Evolutionary conservation across 2,329 filamentous ascomycete genomes (phyloP).

Genomic region (Fusarium sacchari): DNA sequence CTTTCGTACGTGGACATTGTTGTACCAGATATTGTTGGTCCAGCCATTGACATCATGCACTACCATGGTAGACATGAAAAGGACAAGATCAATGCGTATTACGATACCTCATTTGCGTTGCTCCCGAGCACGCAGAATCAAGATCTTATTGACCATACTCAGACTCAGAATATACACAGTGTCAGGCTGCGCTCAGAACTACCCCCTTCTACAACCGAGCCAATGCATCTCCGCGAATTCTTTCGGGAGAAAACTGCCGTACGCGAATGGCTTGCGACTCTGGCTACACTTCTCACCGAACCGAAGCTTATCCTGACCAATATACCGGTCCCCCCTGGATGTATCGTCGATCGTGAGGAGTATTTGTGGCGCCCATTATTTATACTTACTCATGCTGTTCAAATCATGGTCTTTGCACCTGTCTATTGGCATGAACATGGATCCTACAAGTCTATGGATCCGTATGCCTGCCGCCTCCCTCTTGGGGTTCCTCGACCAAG

Average conservation of each 20-base stretch:
- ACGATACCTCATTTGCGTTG: background rate
- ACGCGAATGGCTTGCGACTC: rapidly evolving
- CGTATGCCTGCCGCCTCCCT: background rate
- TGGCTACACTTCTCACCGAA: background rate
- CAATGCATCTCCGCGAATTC: rapidly evolving
- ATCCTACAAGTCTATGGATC: rapidly evolving
- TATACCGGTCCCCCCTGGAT: background rate
- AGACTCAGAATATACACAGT: background rate
- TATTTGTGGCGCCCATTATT: background rate
- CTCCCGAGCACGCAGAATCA: rapidly evolving
- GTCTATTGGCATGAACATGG: background rate
- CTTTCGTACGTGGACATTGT: background rate
- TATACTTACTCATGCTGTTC: background rate
- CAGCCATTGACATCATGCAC: background rate
- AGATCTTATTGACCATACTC: background rate
- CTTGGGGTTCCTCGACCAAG: rapidly evolving
- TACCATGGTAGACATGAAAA: rapidly evolving
- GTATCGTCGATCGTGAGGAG: background rate
- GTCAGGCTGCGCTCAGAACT: too few relatives aligned
- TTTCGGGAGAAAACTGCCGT: rapidly evolving
- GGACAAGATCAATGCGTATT: background rate
- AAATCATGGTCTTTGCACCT: background rate
- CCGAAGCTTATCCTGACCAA: background rate
- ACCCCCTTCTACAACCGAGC: too few relatives aligned
- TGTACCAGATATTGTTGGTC: background rate